A percentile compares a stretch with the other conserved stretches of the same genome.
These are phyloP conservation scores for Sordariomycetes sp. DNA, from an alignment of 2,329 filamentous ascomycete species.

Conservation along the genomic window DNA sequence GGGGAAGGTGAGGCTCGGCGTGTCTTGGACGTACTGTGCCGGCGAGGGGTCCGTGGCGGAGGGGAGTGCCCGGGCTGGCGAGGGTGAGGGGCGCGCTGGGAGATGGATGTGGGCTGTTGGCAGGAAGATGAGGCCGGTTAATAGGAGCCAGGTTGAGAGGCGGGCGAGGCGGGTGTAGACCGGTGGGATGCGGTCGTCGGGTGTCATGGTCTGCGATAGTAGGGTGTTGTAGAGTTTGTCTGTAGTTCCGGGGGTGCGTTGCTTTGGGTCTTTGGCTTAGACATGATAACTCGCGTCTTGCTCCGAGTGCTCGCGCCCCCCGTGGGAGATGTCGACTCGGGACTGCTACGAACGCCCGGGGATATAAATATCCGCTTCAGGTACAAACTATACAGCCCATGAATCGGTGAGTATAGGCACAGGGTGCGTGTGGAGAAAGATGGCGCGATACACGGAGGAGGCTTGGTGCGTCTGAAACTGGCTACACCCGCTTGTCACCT, in stretches of 20 bases:
- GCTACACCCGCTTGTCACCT: background rate
- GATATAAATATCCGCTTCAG: background rate
- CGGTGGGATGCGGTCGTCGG: background rate
- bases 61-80: too few species aligned
- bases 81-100: background rate
- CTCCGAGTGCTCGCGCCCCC: background rate
- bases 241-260: background rate
- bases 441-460: background rate
- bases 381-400: background rate
- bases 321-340: background rate
- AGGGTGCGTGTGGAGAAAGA: background rate
- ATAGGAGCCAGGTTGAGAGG: conserved; percentile 1
- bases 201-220: background rate
- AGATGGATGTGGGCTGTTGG: background rate
- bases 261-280: background rate
- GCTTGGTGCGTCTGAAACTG: background rate
- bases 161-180: conserved; percentile 1
- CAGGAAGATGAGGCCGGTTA: conserved; percentile 1
- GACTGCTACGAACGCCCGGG: background rate
- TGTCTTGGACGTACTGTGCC: background rate
- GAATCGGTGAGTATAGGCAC: too few species aligned
- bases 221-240: background rate
- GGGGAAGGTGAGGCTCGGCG: background rate
- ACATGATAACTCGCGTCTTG: background rate
- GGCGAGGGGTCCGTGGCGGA: background rate